Base-by-base conservation (phyloP, 2,329 filamentous ascomycete species). In the Xylaria sp. region DNA sequence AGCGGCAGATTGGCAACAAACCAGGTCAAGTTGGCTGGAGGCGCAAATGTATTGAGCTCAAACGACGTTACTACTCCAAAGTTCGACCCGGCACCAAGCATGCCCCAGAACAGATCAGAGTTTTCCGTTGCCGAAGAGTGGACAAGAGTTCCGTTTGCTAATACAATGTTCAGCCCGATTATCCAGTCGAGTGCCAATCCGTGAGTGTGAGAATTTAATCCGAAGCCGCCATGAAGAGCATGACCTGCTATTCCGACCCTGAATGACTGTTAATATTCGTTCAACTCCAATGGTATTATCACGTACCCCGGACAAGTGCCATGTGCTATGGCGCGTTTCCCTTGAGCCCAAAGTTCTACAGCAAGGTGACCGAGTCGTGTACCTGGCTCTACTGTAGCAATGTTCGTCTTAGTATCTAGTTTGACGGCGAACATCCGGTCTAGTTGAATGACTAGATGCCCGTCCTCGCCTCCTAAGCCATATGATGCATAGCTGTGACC, bases 401-500 rank as follows among this genome's bases (percentile, higher is more conserved):
- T 78, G 1, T 78, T 79, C 25, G 80, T 83, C 33, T 75, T 71
- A 5, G 72, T 73, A 65, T 85, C 78, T 7, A 84, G 74, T 18
- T 78, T 77, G 20, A 85, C 79, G 2, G 79, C 77, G 64, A 82
- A 80, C 73, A 86, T 81, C 33, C 80, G 75, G 70, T 83, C 78
- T 25, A 86, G 77, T 73, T 83, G 79, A 62, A 86, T 80, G 60
- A 85, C 79, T 67, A 85, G 79, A 64, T 80, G 79, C 1, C 83
- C 84, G 64, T 85, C 79, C 68, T 83, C 79, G 10, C 83, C 83
- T 46, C 83, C 83, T 8, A 82, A 79, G 61, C 82, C 82, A 69
- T 80, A 81, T 12, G 81, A 82, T 23, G 82, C 83, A 72, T 85
- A 86, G 5, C 82, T 84, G 72, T 86, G 84, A n/a, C 84, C 84